Evolutionary conservation across 257 asterid genomes (phyloP).

Genomic region (Nicotiana tomentosiformis): DNA sequence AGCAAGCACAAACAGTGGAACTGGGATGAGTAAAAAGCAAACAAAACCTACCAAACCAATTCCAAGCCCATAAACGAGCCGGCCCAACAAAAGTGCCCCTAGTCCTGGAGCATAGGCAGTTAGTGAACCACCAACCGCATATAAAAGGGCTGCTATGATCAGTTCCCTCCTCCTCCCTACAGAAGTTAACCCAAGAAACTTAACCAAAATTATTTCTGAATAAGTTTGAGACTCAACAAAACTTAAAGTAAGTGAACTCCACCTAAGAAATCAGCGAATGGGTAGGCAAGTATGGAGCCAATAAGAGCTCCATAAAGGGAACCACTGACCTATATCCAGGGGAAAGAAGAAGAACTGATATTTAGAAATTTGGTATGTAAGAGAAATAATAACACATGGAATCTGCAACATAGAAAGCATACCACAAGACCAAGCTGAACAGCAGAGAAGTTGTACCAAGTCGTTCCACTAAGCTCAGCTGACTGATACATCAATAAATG

Average conservation of each 20-base stretch:
- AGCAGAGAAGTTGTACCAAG: conserved; percentile 85
- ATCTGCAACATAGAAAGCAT: conserved; percentile 17
- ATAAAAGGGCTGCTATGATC: conserved; percentile 64
- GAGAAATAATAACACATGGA: neutral
- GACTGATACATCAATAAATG: conserved; percentile 46
- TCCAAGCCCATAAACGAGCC: conserved; percentile 88
- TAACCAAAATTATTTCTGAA: neutral
- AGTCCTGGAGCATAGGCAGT: conserved; percentile 86
- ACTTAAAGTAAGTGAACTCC: conserved; percentile 14
- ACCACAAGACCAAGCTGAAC: conserved; percentile 97
- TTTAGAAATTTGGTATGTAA: neutral
- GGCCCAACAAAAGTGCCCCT: conserved; percentile 65
- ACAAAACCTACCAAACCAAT: conserved; percentile 71
- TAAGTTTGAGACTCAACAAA: conserved; percentile 8
- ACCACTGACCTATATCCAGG: conserved; percentile 73
- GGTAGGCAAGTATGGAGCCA: conserved; percentile 76
- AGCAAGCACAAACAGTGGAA: neutral
- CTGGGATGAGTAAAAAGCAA: neutral
- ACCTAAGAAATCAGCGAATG: conserved; percentile 94
- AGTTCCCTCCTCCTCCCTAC: conserved; percentile 93
- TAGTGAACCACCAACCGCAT: conserved; percentile 59
- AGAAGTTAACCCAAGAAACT: conserved; percentile 16
- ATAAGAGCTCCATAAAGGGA: conserved; percentile 98
- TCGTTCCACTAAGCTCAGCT: conserved; percentile 82
- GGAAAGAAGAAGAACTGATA: conserved; percentile 18